phyloP scores from a whole-genome alignment of 768 basidiomycete genomes.

The Boletus pseudo-olivaceus region DNA sequence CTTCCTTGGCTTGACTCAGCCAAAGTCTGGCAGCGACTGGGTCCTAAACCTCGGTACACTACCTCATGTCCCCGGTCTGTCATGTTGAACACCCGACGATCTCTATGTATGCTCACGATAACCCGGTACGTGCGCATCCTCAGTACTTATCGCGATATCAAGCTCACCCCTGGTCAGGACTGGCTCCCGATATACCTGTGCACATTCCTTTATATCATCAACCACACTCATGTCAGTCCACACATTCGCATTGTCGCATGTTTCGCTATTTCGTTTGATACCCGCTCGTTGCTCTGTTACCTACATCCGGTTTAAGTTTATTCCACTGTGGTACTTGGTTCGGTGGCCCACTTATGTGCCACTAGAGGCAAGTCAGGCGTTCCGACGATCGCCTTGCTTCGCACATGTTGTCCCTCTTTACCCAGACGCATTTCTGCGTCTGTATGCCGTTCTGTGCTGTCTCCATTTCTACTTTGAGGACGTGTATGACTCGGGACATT shows the following conservation, averaged over 20 bases:
- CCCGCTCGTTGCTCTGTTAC: constrained; percentile 6
- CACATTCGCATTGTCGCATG: constrained; percentile 15
- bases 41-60: constrained; percentile 29
- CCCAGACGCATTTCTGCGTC: not conserved
- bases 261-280: constrained; percentile 6
- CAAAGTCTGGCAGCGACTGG: constrained; percentile 35
- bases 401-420: not conserved
- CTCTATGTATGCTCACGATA: constrained; percentile 11
- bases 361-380: constrained; percentile 5
- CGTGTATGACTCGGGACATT: constrained; percentile 11
- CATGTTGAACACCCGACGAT: constrained; percentile 7
- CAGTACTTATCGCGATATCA: too few species aligned
- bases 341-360: constrained; percentile 5
- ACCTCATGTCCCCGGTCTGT: constrained; percentile 3
- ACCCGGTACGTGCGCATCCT: constrained; percentile 14
- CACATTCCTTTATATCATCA: constrained; percentile 19
- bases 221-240: constrained; percentile 10
- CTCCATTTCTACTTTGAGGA: not conserved
- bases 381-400: not conserved
- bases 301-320: constrained; percentile 9
- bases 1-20: constrained; percentile 49
- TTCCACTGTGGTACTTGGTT: constrained; percentile 6
- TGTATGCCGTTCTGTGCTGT: not conserved
- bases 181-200: constrained; percentile 15
- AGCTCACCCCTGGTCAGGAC: constrained; percentile 19